Percentiles rank a stretch among this genome's conserved stretches.
Evolutionary conservation across 148 eudicot species (phyloP).

Genomic region (Chenopodium formosanum): DNA sequence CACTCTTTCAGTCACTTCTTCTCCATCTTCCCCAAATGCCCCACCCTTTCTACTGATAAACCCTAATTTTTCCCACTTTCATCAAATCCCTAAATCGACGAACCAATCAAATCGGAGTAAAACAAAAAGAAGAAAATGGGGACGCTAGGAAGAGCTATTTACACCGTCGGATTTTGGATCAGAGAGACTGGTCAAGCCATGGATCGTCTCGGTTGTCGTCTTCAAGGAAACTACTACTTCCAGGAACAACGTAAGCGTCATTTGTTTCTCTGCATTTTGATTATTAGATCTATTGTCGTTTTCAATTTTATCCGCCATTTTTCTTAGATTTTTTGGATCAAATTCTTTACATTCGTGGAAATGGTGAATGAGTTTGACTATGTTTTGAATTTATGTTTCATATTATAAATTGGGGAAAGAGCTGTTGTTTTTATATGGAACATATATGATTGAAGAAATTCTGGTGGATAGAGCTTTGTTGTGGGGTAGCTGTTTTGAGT

Average conservation of each 20-base stretch:
- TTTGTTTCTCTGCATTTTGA: not conserved
- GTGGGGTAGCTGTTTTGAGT: too few relatives aligned
- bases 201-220: constrained; percentile 89
- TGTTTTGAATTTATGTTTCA: not conserved
- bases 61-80: constrained; percentile 26
- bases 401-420: not conserved
- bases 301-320: not conserved
- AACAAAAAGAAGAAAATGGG: constrained; percentile 43
- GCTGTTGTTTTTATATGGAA: too few relatives aligned
- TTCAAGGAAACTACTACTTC: constrained; percentile 75
- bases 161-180: constrained; percentile 91
- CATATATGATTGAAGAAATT: too few relatives aligned
- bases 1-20: not conserved
- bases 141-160: constrained; percentile 73
- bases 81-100: constrained; percentile 7
- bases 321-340: constrained; percentile 17
- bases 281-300: constrained; percentile 13
- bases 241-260: constrained; percentile 64
- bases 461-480: too few relatives aligned
- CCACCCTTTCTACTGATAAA: constrained; percentile 10
- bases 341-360: not conserved
- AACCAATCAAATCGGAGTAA: not conserved
- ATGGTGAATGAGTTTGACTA: constrained; percentile 7
- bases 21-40: not conserved
- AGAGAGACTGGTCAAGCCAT: constrained; percentile 92